These are phyloP conservation scores for Avena sativa DNA, from an alignment of 176 grass and related monocot species.

Conservation along the genomic window DNA sequence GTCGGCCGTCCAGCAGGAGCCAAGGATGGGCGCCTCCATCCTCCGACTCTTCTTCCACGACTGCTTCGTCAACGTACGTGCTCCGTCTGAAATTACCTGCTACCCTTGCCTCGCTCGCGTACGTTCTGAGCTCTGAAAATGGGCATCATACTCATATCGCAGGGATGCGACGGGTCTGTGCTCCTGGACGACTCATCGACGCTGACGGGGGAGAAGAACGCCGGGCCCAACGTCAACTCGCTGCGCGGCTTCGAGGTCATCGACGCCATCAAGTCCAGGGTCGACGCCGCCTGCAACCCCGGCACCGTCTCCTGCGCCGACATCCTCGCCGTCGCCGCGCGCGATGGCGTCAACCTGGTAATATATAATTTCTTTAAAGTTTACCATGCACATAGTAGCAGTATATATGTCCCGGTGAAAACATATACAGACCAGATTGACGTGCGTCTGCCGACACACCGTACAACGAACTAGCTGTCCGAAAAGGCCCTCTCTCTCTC, in stretches of 20 bases:
- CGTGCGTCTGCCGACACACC: slow-evolving; percentile 41
- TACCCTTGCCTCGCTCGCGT: too few relatives aligned
- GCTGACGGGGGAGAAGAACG: slow-evolving; percentile 82
- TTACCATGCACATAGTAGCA: not conserved
- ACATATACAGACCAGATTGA: not conserved
- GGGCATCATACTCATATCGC: not conserved
- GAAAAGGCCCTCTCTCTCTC: not conserved
- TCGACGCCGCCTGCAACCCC: slow-evolving; percentile 56
- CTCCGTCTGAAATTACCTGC: not conserved
- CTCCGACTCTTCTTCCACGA: slow-evolving; percentile 98
- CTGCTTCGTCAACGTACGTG: slow-evolving; percentile 87
- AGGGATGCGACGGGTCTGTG: slow-evolving; percentile 92
- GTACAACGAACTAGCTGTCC: slow-evolving; percentile 31
- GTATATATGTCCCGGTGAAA: not conserved
- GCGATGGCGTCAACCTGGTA: slow-evolving; percentile 81
- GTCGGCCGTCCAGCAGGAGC: slow-evolving; percentile 15
- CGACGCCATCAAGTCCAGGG: slow-evolving; percentile 73
- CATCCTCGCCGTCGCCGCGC: slow-evolving; percentile 74
- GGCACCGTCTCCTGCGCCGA: slow-evolving; percentile 80
- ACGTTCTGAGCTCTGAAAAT: not conserved
- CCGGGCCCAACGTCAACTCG: slow-evolving; percentile 74
- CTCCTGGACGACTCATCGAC: slow-evolving; percentile 75
- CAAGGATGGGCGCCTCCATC: slow-evolving; percentile 75
- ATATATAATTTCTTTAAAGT: not conserved
- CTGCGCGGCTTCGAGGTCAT: slow-evolving; percentile 83